Conservation (phyloP, 116 monocot species). For the Zostera marina region DNA sequence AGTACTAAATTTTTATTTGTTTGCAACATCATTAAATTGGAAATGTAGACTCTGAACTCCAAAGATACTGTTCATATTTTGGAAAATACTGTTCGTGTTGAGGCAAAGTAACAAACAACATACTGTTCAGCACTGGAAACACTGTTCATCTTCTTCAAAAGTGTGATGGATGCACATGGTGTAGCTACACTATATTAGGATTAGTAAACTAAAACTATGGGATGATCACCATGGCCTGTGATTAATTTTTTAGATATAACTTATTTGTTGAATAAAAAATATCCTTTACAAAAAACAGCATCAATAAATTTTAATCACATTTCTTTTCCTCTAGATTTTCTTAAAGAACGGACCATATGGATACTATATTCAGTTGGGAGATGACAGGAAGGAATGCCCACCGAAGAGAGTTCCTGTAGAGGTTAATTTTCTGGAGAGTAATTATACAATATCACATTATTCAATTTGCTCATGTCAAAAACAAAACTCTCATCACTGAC, state of each 20-base stretch:
- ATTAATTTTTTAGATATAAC: too few relatives aligned
- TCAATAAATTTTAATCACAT: not conserved
- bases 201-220: too few relatives aligned
- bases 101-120: too few relatives aligned
- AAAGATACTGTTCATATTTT: too few relatives aligned
- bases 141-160: too few relatives aligned
- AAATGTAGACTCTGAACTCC: too few relatives aligned
- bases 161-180: too few relatives aligned
- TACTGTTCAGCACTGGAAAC: too few relatives aligned
- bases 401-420: constrained; percentile 76
- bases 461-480: too few relatives aligned
- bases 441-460: not conserved
- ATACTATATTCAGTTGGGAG: constrained; percentile 84
- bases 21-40: not conserved
- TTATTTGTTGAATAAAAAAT: not conserved
- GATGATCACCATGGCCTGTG: too few relatives aligned
- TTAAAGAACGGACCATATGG: constrained; percentile 95
- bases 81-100: too few relatives aligned
- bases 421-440: constrained; percentile 18
- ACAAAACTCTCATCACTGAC: not conserved
- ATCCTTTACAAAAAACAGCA: not conserved
- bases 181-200: too few relatives aligned
- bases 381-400: constrained; percentile 47
- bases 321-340: constrained; percentile 33
- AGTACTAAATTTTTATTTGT: not conserved